These are phyloP conservation scores for Limnanthes douglasii DNA, from an alignment of 345 rosid genomes.

Conservation along the genomic window DNA sequence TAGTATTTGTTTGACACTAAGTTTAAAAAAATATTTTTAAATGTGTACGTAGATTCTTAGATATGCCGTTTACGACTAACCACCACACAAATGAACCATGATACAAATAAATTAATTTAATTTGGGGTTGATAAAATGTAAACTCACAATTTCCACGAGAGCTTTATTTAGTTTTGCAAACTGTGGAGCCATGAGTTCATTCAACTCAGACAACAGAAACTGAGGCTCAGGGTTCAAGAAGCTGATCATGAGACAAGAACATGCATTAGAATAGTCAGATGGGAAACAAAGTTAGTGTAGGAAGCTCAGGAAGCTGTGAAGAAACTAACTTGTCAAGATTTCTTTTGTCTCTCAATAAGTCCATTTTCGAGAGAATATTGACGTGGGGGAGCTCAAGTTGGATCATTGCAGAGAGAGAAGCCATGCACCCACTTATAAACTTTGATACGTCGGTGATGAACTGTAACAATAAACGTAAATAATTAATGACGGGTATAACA, in stretches of 20 bases:
- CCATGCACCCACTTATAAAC: conserved; percentile 92
- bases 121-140: background rate
- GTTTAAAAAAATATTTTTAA: no score
- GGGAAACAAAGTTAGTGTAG: background rate
- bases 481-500: no score
- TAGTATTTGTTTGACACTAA: no score
- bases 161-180: conserved; percentile 68
- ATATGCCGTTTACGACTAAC: no score
- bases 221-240: conserved; percentile 77
- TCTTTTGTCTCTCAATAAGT: conserved; percentile 58
- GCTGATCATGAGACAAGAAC: conserved; percentile 15
- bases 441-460: conserved; percentile 83
- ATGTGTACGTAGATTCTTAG: no score
- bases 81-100: no score
- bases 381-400: conserved; percentile 89
- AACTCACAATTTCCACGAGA: conserved; percentile 60
- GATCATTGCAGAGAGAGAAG: conserved; percentile 90
- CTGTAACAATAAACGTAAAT: conserved; percentile 21
- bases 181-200: conserved; percentile 68
- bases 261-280: conserved; percentile 2
- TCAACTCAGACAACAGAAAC: conserved; percentile 54
- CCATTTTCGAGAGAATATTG: conserved; percentile 89
- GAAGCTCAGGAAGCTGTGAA: background rate
- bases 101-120: no score
- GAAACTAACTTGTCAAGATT: conserved; percentile 48